A percentile compares a stretch with the other conserved stretches of the same genome.
Evolutionary conservation across 345 rosid genomes (phyloP).

Genomic region (Gossypium turneri): DNA sequence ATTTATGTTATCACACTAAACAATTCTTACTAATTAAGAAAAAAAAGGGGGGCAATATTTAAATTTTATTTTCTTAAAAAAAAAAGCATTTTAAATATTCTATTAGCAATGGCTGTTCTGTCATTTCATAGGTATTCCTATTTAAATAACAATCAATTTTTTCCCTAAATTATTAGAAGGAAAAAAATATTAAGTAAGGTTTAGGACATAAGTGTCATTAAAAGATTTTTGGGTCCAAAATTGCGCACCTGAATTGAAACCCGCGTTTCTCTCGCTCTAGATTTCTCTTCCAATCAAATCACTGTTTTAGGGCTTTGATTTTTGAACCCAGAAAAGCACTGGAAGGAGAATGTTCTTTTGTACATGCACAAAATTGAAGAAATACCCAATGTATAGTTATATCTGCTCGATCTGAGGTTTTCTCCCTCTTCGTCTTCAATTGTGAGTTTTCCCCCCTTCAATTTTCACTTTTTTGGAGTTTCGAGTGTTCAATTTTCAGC

Average conservation of each 20-base stretch:
- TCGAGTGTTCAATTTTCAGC: neutral
- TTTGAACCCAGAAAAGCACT: neutral
- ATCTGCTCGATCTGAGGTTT: conserved; percentile 17
- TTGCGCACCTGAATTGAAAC: conserved; percentile 7
- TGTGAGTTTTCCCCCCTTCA: neutral
- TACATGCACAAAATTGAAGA: conserved; percentile 8
- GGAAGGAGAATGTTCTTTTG: neutral
- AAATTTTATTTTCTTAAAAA: neutral
- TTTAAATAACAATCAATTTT: neutral
- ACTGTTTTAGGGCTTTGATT: neutral
- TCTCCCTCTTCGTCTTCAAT: conserved; percentile 5
- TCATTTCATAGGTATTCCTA: neutral
- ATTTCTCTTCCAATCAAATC: conserved; percentile 18
- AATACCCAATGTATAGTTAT: neutral
- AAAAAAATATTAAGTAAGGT: neutral
- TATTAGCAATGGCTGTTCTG: neutral
- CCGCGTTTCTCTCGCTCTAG: conserved; percentile 17
- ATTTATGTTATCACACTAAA: neutral
- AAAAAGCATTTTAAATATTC: neutral
- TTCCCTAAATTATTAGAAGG: neutral
- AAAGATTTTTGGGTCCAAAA: neutral
- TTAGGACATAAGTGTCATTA: conserved; percentile 9
- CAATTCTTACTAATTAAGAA: neutral
- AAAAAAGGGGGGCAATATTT: neutral
- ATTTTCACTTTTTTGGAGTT: neutral